These are phyloP conservation scores for Lenwebbia sp. DNA, from an alignment of 345 rosid genomes.

Conservation along the genomic window DNA sequence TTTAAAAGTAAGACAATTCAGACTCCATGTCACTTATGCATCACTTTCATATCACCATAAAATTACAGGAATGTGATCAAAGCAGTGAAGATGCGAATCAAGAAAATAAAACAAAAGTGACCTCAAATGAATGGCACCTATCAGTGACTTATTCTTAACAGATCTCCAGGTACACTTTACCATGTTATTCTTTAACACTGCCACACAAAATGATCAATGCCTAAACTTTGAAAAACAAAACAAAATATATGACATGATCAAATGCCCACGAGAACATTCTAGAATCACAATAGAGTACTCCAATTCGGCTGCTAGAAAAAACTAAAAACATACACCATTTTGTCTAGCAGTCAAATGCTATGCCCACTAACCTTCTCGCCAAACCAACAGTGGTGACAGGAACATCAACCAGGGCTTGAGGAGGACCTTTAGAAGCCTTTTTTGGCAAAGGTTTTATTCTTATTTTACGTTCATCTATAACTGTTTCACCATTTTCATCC, in stretches of 20 bases:
- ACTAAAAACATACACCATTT: neutral
- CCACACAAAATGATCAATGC: neutral
- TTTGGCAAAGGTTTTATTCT: slow-evolving; percentile 91
- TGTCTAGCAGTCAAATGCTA: neutral
- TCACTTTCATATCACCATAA: neutral
- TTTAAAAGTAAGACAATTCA: neutral
- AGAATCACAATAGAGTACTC: neutral
- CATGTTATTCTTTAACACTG: neutral
- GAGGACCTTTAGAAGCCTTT: slow-evolving; percentile 51
- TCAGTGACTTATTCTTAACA: neutral
- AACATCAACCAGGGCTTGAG: slow-evolving; percentile 47
- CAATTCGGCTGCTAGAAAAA: neutral
- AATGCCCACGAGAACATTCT: neutral
- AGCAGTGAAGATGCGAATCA: neutral
- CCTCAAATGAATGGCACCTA: neutral
- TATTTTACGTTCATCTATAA: slow-evolving; percentile 90
- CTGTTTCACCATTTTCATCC: slow-evolving; percentile 97
- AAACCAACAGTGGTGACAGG: slow-evolving; percentile 69
- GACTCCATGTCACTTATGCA: neutral
- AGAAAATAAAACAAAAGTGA: neutral
- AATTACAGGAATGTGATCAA: neutral
- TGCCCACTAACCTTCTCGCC: slow-evolving; percentile 62
- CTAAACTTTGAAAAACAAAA: neutral
- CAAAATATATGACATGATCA: neutral
- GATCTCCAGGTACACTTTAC: neutral